Evolutionary conservation across 2,329 filamentous ascomycete species (phyloP).

Genomic region (Fusarium nelsonii): DNA sequence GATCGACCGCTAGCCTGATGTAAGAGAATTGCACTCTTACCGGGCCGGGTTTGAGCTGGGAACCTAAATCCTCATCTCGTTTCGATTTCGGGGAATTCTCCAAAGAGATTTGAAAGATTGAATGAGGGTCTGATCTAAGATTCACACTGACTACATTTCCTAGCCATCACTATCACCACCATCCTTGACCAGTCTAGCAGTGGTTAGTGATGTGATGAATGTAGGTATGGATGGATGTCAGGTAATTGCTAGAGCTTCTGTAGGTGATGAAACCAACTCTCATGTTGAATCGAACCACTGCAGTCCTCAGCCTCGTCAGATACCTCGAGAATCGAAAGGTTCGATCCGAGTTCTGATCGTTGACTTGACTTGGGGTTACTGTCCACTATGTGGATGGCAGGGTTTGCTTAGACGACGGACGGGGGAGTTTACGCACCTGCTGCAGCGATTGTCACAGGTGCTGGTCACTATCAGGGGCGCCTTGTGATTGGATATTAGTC

Average conservation of each 20-base stretch:
- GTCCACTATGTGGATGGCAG: not conserved
- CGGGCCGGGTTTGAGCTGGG: conserved; percentile 41
- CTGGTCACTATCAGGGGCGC: conserved; percentile 21
- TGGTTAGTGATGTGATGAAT: conserved; percentile 31
- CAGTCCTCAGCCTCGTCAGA: conserved; percentile 45
- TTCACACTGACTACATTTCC: conserved; percentile 8
- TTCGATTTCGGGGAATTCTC: conserved; percentile 12
- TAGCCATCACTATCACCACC: not conserved
- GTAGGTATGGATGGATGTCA: not conserved
- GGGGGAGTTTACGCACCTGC: conserved; percentile 37
- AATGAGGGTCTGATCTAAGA: not conserved
- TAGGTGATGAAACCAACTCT: conserved; percentile 28
- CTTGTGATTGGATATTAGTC: conserved; percentile 24
- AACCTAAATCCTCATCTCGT: conserved; percentile 22
- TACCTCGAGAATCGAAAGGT: conserved; percentile 47
- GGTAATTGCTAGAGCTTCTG: conserved; percentile 1
- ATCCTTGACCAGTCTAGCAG: conserved; percentile 15
- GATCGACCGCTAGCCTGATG: conserved; percentile 41
- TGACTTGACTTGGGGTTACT: conserved; percentile 21
- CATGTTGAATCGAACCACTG: conserved; percentile 43
- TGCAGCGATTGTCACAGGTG: conserved; percentile 44
- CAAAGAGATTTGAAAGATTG: conserved; percentile 13
- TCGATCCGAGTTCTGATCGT: conserved; percentile 34
- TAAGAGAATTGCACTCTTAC: conserved; percentile 39
- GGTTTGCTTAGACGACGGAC: conserved; percentile 29